Evolutionary conservation across 1,284 basidiomycete species (phyloP).

Genomic region (Ustilago nuda): DNA sequence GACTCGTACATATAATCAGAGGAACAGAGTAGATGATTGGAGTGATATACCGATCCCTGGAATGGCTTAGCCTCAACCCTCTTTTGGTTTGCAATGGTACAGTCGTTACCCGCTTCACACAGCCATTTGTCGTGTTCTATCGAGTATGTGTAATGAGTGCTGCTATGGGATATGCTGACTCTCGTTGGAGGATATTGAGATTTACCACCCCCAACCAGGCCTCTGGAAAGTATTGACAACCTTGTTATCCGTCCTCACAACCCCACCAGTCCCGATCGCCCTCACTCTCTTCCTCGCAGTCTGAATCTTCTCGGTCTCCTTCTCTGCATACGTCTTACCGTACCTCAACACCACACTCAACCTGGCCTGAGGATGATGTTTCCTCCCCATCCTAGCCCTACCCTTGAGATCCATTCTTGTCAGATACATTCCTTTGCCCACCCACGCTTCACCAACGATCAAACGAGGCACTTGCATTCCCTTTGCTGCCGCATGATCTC

Average conservation of each 20-base stretch:
- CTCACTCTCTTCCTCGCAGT: conserved; percentile 81
- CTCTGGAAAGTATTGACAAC: conserved; percentile 64
- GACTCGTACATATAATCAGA: not conserved
- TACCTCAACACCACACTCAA: conserved; percentile 84
- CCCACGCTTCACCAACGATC: conserved; percentile 91
- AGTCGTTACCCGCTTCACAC: not conserved
- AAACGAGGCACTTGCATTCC: conserved; percentile 80
- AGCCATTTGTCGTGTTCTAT: not conserved
- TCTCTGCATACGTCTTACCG: conserved; percentile 82
- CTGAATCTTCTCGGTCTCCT: conserved; percentile 76
- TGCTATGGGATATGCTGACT: not conserved
- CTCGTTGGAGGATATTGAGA: not conserved
- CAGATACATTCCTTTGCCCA: conserved; percentile 81
- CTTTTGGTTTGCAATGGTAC: not conserved
- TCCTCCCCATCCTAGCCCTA: conserved; percentile 82
- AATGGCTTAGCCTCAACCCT: conserved; percentile 1
- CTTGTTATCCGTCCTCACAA: conserved; percentile 51
- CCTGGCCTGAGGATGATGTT: conserved; percentile 81
- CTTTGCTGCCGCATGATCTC: conserved; percentile 88
- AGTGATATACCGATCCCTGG: conserved; percentile 10
- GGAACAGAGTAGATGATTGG: conserved; percentile 3
- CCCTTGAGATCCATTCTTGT: conserved; percentile 86
- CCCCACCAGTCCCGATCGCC: conserved; percentile 76
- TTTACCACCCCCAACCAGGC: conserved; percentile 65
- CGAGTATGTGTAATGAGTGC: not conserved